Evolutionary conservation across 805 yeast genomes (phyloP), one percentile per base, ranked within the genome.

Genomic region (Metschnikowia lachancei): DNA sequence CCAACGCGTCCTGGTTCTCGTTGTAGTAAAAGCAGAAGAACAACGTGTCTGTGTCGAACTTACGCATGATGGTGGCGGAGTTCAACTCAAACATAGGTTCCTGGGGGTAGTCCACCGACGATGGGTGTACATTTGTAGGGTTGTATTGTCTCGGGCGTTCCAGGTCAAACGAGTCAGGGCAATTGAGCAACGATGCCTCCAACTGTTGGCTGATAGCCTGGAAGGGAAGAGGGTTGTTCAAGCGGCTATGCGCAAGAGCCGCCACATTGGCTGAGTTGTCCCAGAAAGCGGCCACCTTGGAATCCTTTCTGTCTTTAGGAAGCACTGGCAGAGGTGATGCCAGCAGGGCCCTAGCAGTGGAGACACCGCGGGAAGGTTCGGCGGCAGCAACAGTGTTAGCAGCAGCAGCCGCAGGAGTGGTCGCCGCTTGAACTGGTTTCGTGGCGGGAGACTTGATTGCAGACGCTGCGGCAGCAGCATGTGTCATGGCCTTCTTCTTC

Each of bases 81-180:
- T 81, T 84, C 45, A 79, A 70, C 60, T 81, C 87, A 47, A 81
- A 80, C 65, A 82, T 74, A 28, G 91, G 91, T 50, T 86, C 94
- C 61, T 83, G 88, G 2, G 99, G 99, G 67, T 88, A 94, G 65
- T 84, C 87, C 18, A 86, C 79, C 32, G 94, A 87, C 7, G 96
- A 88, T 22, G 97, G 96, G 61, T 86, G 95, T 44, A 95, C 95
- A 55, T 82, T 81, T 18, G 78, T 76, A 6, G 97, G 92, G 40
- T 77, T 79, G 62, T 89, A 83, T 62, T 78, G 77, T 50, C 84
- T 78, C 14, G 97, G 96, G 56, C 74, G 79, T 58, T 92, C 97
- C 2, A 95, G 84, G 62, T 92, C 95, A 48, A 83, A 78, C 0
- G 98, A 87, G 66, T 94, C 98, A 0, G 99, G 98, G 63, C 97